Evolutionary conservation across 208 protist genomes (phyloP).

Genomic region (Leishmania guyanensis): DNA sequence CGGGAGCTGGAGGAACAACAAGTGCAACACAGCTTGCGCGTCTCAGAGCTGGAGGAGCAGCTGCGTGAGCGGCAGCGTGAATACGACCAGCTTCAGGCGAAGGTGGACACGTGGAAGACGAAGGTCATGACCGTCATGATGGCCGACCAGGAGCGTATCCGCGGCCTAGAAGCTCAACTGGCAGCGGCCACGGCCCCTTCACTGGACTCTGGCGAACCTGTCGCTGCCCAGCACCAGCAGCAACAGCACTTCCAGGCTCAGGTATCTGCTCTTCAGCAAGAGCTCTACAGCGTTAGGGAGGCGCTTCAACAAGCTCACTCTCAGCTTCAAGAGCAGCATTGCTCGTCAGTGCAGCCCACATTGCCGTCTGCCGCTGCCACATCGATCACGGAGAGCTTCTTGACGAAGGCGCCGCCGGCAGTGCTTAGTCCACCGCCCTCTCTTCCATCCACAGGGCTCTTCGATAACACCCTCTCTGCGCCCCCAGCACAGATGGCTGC

Average conservation of each 20-base stretch:
- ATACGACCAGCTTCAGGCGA: conserved; percentile 30
- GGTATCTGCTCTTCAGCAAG: not conserved
- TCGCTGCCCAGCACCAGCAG: not conserved
- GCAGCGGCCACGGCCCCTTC: not conserved
- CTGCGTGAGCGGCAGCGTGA: conserved; percentile 29
- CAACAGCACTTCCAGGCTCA: not conserved
- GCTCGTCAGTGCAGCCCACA: not conserved
- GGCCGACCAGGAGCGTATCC: conserved; percentile 36
- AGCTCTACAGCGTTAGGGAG: not conserved
- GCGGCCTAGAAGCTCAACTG: conserved; percentile 18
- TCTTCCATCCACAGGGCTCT: not conserved
- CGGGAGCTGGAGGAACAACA: conserved; percentile 41
- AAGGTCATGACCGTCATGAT: conserved; percentile 40
- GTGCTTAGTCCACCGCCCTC: not conserved
- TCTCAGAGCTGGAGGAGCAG: conserved; percentile 43
- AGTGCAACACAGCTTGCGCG: conserved; percentile 23
- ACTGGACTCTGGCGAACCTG: not conserved
- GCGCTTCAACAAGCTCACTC: not conserved
- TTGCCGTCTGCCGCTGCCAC: not conserved
- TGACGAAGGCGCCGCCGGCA: not conserved
- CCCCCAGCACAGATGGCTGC: not conserved
- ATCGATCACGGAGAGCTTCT: not conserved
- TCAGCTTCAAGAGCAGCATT: conserved; percentile 1
- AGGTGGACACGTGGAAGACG: conserved; percentile 42
- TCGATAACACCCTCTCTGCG: not conserved